Percentiles rank a stretch among this genome's conserved stretches.
Evolutionary conservation across 2,329 filamentous ascomycete species (phyloP).

Genomic region (Fusarium compactum): DNA sequence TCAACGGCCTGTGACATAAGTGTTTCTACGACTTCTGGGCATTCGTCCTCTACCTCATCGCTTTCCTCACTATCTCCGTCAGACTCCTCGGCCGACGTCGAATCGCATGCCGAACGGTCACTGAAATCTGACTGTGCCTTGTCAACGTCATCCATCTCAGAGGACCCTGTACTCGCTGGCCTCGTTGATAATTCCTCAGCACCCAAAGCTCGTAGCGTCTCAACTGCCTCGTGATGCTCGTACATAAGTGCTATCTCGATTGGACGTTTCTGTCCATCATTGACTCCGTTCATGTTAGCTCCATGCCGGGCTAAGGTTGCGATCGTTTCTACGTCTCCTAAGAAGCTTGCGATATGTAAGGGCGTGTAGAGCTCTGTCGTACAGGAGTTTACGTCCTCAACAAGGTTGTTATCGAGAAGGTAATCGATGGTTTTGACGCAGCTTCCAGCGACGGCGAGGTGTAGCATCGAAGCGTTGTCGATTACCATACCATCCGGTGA

Average conservation of each 20-base stretch:
- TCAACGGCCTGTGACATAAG: too few relatives aligned
- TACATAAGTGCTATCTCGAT: not conserved
- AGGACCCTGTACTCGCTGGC: too few relatives aligned
- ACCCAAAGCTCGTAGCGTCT: not conserved
- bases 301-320: not conserved
- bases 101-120: not conserved
- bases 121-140: not conserved
- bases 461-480: not conserved
- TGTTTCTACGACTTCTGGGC: not conserved
- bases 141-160: not conserved
- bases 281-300: not conserved
- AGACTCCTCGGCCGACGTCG: not conserved
- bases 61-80: not conserved
- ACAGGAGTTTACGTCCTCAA: not conserved
- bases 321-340: not conserved
- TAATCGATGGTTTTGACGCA: not conserved
- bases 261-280: not conserved
- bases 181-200: not conserved
- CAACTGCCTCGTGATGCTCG: not conserved
- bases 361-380: not conserved
- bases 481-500: not conserved
- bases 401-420: not conserved
- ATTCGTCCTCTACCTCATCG: not conserved
- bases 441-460: not conserved
- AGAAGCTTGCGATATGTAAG: not conserved